Base-by-base conservation (phyloP, 306 rosid genomes). In the Astragalus glycyphyllos region DNA sequence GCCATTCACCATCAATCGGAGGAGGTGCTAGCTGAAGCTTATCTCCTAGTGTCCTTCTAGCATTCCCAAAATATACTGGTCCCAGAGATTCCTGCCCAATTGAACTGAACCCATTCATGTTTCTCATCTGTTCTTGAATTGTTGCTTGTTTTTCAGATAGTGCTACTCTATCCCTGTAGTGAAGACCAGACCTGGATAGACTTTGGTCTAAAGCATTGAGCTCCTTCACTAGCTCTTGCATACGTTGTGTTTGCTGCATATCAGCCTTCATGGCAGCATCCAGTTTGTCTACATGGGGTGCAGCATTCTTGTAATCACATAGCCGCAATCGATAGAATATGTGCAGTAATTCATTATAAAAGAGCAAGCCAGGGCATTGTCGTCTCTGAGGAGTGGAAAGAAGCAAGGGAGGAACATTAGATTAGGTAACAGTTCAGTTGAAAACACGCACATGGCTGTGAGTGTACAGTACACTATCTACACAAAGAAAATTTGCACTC, bases 1-100 rank as follows among this genome's bases (percentile, higher is more conserved):
- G 88, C 98, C 98, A 93, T 81, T 93, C 97, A 59, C 98, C 97
- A 76, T 90, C 97, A 64, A 93, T 85, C 34, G 98, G 97, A 69
- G 91, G 83, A 13, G 96, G 96, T 67, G 97, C 98, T 72, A 93
- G 79, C 81, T 78, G 86, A 78, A 93, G 98, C 84, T 88, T 93
- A 81, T 93, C 96, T 59, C 86, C 96, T 26, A 41, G 69, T 3
- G 87, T 72, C 76, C 94, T 86, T 80, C 80, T 87, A 69, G 82
- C 77, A 76, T 87, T 93, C 71, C 96, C 97, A 83, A 90, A 93
- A 67, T 83, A 85, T 63, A 89, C 94, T 14, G 97, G 94, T 79
- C 87, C 97, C 79, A 93, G 72, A 49, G 79, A 68, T 71, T 80
- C 94, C 61, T 56, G 76, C 74, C 88, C 82, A 69, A n/a, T 67